These are phyloP conservation scores for Trichoderma sp. DNA, from an alignment of 2,329 filamentous ascomycete species.

Conservation along the genomic window DNA sequence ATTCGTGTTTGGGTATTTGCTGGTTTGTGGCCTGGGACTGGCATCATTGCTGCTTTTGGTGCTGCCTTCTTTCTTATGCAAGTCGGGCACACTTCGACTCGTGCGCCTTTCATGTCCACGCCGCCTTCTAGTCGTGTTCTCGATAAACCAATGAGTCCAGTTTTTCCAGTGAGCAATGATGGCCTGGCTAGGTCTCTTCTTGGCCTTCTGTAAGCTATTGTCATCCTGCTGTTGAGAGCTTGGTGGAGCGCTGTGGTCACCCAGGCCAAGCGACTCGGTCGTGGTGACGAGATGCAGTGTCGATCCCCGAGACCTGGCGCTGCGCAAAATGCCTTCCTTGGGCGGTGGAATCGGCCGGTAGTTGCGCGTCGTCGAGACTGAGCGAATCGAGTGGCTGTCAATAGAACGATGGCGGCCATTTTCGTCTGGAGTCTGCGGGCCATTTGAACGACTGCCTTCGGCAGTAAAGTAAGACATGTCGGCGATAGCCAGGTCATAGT, in stretches of 20 bases:
- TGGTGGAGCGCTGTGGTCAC: constrained; percentile 24
- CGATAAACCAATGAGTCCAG: constrained; percentile 62
- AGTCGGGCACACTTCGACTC: constrained; percentile 59
- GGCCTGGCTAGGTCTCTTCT: constrained; percentile 57
- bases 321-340: constrained; percentile 71
- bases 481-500: constrained; percentile 62
- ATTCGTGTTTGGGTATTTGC: constrained; percentile 50
- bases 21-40: constrained; percentile 59
- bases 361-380: constrained; percentile 72
- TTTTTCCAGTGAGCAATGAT: constrained; percentile 62
- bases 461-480: constrained; percentile 76
- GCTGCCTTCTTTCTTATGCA: constrained; percentile 50
- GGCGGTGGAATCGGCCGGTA: constrained; percentile 77
- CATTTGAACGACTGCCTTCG: constrained; percentile 53
- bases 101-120: constrained; percentile 49
- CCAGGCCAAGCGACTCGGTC: constrained; percentile 47
- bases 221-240: constrained; percentile 32
- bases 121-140: constrained; percentile 55
- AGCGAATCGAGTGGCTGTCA: constrained; percentile 75
- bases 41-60: constrained; percentile 49
- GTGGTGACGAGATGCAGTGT: constrained; percentile 82
- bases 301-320: constrained; percentile 73
- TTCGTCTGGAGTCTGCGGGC: constrained; percentile 32
- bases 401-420: constrained; percentile 64
- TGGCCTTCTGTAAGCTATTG: constrained; percentile 44